Base-by-base conservation (phyloP, 257 asterid species). In the Salvia splendens region DNA sequence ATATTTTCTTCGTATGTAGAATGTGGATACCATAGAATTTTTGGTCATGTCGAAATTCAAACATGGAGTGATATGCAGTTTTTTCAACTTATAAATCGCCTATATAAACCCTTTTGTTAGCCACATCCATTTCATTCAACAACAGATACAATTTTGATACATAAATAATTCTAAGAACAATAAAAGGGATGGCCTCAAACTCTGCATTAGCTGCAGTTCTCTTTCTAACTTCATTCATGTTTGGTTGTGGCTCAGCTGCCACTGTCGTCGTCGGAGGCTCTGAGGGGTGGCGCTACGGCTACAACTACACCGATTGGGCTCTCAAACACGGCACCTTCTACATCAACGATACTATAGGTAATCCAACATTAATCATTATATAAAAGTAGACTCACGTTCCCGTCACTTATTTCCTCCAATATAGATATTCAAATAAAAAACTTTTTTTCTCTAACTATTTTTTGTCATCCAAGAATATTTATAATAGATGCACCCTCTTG, bases 291-390 rank as follows among this genome's bases (percentile, higher is more conserved):
- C 84, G 61, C 10, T 85, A 62, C 41, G 91, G 86, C 28, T 80
- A 73, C 47, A 81, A 85, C 62, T 85, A 85, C 65, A 78, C 83
- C 8, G 88, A 80, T 15, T 85, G 91, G 91, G 78, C 86, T 64
- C 71, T 65, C 69, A 76, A 61, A 61, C 79, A 75, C 24, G 79
- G 80, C 0, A 84, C 88, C 8, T 82, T 85, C 46, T 82, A 73
- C 65, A 46, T 85, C 11, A 81, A 82, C 0, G 91, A 85, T 47
- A 74, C 71, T 17, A 61, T 85, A 6, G 88, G 87, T 85, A 85
- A 36, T 6, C 41, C 2, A 36, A 4, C 1, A 36, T 7, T 5
- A 5, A 3, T 33, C 36, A 3, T 33, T 5, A 33, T 5, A 33
- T 33, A 33, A 33, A 33, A 33, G 5, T 33, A 17, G 1, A 17